Evolutionary conservation across 768 basidiomycete species (phyloP).

Genomic region (Hortiboletus campestris): DNA sequence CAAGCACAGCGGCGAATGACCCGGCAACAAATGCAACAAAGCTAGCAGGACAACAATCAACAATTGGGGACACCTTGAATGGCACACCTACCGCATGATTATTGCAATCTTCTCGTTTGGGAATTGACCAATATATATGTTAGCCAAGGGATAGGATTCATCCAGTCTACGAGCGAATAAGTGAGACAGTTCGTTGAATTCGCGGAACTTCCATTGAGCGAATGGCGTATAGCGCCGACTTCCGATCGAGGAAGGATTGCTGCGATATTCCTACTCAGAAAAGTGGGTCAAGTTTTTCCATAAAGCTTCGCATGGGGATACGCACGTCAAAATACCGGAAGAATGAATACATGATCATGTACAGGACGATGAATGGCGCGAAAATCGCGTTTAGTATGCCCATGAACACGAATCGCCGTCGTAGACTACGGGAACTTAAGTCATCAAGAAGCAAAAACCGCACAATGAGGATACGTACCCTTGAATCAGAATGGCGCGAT

Average conservation of each 20-base stretch:
- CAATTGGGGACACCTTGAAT: background rate
- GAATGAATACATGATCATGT: conserved; percentile 97
- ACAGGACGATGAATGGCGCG: conserved; percentile 94
- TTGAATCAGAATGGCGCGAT: conserved; percentile 72
- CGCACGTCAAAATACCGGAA: conserved; percentile 98
- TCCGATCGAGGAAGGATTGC: conserved; percentile 94
- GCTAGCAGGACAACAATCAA: conserved; percentile 39
- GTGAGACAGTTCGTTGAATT: conserved; percentile 98
- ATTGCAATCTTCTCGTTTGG: conserved; percentile 92
- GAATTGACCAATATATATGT: conserved; percentile 96
- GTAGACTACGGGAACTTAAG: conserved; percentile 49
- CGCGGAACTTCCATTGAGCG: conserved; percentile 97
- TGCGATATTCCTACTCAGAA: conserved; percentile 85
- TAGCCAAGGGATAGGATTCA: conserved; percentile 85
- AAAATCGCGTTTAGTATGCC: conserved; percentile 94
- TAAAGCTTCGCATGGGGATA: background rate
- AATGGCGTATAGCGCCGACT: conserved; percentile 91
- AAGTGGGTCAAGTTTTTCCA: background rate
- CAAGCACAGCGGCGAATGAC: conserved; percentile 93
- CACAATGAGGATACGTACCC: conserved; percentile 52
- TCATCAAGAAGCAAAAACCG: background rate
- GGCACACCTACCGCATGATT: conserved; percentile 71
- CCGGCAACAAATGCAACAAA: conserved; percentile 96
- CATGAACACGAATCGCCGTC: conserved; percentile 92
- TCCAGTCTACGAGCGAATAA: conserved; percentile 84